Evolutionary conservation across 306 rosid species (phyloP), one percentile per base, ranked within the genome.

Genomic region (Sechiopsis laciniata): DNA sequence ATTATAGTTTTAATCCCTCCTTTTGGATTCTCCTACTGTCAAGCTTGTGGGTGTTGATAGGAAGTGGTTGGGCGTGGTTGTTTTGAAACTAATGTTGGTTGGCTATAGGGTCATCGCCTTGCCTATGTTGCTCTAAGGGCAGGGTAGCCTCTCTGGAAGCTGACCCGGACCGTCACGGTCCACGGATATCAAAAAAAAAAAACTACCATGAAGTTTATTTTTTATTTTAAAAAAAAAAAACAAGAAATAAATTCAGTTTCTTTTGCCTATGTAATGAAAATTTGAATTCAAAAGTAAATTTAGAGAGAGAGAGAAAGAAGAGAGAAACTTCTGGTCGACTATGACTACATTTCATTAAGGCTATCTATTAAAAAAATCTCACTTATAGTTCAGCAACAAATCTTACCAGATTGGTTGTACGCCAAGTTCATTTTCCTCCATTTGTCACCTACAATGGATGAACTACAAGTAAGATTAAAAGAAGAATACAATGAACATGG

Each of bases 41-140:
- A 84, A 82, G 82, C 80, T 60, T 76, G 48, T 92, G 10, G 91
- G 80, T 51, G 75, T 89, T 77, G 86, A 75, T 78, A 75, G 59
- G 63, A n/a, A 75, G 82, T 86, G 92, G 91, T 79, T 62, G 65
- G 90, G 90, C 85, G 95, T 88, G 70, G 89, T 85, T 74, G 90
- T 88, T 61, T 69, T 92, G 96, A 71, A 78, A 66, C 76, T 88
- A 8, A 92, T 92, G 97, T 76, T 88, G 76, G 76, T 92, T 78
- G 95, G 95, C 55, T 92, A 77, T 77, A 84, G 97, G n/a, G n/a
- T n/a, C n/a, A n/a, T n/a, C n/a, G 74, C 82, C 73, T 87, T 71
- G 96, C 97, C 55, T 92, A 90, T 75, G 78, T 87, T 69, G 95
- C 95, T 8, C 70, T 90, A 76, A 88, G 89, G 84, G 78, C 87